phyloP scores from a whole-genome alignment of 441 rosid species.

The Croton laevigatus region DNA sequence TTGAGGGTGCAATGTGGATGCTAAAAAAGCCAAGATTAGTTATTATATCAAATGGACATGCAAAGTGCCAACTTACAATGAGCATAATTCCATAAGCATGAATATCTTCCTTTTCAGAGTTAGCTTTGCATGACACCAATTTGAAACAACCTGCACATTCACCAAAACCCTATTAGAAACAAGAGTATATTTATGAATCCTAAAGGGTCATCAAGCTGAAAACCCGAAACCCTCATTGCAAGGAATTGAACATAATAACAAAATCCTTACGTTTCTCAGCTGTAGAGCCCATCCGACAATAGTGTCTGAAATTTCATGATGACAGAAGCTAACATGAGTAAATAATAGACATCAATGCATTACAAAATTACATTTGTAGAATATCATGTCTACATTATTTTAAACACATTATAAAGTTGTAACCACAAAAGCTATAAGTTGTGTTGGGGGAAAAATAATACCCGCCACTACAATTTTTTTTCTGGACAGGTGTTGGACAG shows the following conservation, averaged over 20 bases:
- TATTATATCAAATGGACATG: neutral
- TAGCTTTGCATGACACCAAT: slow-evolving; percentile 69
- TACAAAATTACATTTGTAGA: neutral
- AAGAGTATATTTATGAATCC: neutral
- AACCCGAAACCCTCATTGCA: neutral
- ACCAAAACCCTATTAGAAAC: neutral
- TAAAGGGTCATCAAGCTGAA: neutral
- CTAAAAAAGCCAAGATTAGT: slow-evolving; percentile 1
- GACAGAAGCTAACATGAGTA: slow-evolving; percentile 4
- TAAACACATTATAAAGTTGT: neutral
- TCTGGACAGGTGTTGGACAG: slow-evolving; percentile 64
- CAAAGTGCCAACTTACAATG: slow-evolving; percentile 51
- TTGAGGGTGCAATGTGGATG: neutral
- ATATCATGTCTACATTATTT: neutral
- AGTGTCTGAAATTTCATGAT: slow-evolving; percentile 57
- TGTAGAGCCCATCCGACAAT: slow-evolving; percentile 87
- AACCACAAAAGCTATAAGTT: neutral
- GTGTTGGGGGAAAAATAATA: slow-evolving; percentile 34
- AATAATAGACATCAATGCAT: neutral
- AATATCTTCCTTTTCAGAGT: slow-evolving; percentile 72
- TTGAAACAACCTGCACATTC: slow-evolving; percentile 72
- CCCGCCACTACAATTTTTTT: slow-evolving; percentile 72
- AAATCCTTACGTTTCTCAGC: slow-evolving; percentile 58
- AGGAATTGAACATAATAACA: neutral
- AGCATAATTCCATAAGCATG: slow-evolving; percentile 88